phyloP scores from a whole-genome alignment of 768 basidiomycete species.

The Lactifluus pinguis region DNA sequence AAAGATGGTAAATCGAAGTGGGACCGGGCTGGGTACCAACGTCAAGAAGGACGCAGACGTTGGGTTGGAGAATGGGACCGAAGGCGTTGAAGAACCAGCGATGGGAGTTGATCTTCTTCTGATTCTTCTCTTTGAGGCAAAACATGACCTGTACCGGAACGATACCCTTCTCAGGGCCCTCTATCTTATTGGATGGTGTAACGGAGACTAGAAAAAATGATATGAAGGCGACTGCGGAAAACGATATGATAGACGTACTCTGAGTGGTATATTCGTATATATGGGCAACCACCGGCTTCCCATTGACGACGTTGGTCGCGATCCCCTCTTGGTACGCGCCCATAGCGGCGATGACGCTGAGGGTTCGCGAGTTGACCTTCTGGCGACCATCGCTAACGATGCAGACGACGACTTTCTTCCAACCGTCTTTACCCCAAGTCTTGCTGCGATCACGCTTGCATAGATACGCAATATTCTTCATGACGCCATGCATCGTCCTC shows the following conservation, averaged over 20 bases:
- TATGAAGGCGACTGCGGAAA: neutral
- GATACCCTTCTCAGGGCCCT: slow-evolving; percentile 66
- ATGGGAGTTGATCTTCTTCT: slow-evolving; percentile 94
- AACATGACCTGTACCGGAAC: slow-evolving; percentile 92
- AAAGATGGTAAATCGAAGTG: slow-evolving; percentile 83
- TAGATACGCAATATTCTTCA: slow-evolving; percentile 87
- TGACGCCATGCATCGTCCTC: slow-evolving; percentile 91
- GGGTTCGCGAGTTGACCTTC: slow-evolving; percentile 77
- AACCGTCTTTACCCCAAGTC: slow-evolving; percentile 96
- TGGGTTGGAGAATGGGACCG: slow-evolving; percentile 73
- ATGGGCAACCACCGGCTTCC: slow-evolving; percentile 77
- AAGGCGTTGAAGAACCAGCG: slow-evolving; percentile 94
- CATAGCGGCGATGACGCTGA: slow-evolving; percentile 86
- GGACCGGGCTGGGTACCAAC: slow-evolving; percentile 83
- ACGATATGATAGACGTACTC: slow-evolving; percentile 37
- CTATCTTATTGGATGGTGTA: slow-evolving; percentile 71
- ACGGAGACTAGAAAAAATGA: slow-evolving; percentile 56
- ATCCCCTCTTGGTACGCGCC: slow-evolving; percentile 93
- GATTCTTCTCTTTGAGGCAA: slow-evolving; percentile 87
- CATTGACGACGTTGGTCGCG: slow-evolving; percentile 79
- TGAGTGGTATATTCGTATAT: slow-evolving; percentile 94
- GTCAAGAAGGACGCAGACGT: slow-evolving; percentile 87
- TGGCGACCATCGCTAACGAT: slow-evolving; percentile 80
- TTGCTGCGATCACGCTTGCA: slow-evolving; percentile 80
- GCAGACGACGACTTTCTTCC: slow-evolving; percentile 97